Evolutionary conservation across 306 rosid genomes (phyloP), one percentile per base, ranked within the genome.

Genomic region (Prunus mume): DNA sequence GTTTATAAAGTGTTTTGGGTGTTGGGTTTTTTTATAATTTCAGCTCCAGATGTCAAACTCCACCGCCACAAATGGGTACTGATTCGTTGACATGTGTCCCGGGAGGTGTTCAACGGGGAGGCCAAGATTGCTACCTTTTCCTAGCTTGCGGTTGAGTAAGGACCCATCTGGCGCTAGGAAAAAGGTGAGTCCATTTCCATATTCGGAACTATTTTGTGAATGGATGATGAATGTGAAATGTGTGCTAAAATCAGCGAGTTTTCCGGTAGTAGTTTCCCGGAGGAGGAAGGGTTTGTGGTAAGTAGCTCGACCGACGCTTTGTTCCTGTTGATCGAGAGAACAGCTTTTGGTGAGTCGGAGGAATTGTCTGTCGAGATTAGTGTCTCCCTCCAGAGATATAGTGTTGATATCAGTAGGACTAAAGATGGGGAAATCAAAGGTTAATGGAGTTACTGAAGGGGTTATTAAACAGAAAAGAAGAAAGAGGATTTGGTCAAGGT

Each of bases 151-250:
- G 3, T 32, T 3, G 46, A 60, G 74, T 30, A 1, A 65, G 20
- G 85, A 82, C 63, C 62, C 71, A 3, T 1, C 19, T 45, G 82
- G 81, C 12, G 84, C 79, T 15, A 86, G 17, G 74, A 86, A 83
- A 71, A 88, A 88, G 19, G 79, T 55, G 65, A 86, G 28, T 1
- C 85, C 86, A 38, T 84, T 86, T 18, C 20, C 90, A 57, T 46
- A 79, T 0, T 0, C 0, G 0, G 61, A 51, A 9, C 0, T 7
- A 14, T 58, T 11, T 1, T 46, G 24, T 6, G 88, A 77, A 15
- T 71, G 2, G 10, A 87, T 79, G 61, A 43, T 46, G 11, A 84
- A 74, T 18, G 80, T 38, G 57, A 87, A 87, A 18, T 72, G 68
- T 24, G 85, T 77, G 64, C 67, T 71, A 82, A 87, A 87, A 32